phyloP scores from a whole-genome alignment of 2,329 filamentous ascomycete species.

The Aspergillus sp. region DNA sequence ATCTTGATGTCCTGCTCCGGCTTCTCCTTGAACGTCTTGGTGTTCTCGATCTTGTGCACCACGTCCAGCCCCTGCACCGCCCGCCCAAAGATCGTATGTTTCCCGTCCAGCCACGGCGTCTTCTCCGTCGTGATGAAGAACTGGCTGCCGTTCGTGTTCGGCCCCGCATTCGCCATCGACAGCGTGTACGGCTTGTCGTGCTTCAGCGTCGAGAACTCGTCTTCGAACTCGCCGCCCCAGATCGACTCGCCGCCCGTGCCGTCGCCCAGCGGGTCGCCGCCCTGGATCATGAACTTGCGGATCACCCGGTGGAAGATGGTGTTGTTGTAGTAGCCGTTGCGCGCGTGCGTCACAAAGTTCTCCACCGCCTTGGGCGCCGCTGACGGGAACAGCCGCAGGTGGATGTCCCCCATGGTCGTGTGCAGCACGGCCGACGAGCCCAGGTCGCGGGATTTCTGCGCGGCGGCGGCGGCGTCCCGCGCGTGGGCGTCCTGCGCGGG shows the following conservation, averaged over 20 bases:
- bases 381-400: conserved; percentile 87
- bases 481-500: conserved; percentile 62
- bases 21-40: conserved; percentile 83
- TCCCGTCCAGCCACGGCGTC: conserved; percentile 92
- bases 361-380: conserved; percentile 93
- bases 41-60: conserved; percentile 92
- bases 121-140: conserved; percentile 99
- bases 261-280: conserved; percentile 81
- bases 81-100: conserved; percentile 94
- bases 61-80: conserved; percentile 90
- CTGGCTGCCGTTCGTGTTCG: conserved; percentile 91
- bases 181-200: conserved; percentile 97
- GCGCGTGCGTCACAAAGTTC: conserved; percentile 92
- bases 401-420: conserved; percentile 91
- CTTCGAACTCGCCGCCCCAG: conserved; percentile 88
- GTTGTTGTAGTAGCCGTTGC: conserved; percentile 92
- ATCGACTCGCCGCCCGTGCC: conserved; percentile 89
- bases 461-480: conserved; percentile 42
- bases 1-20: conserved; percentile 98
- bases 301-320: conserved; percentile 98
- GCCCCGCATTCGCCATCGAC: conserved; percentile 96
- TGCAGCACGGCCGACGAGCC: conserved; percentile 82
- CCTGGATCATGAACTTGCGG: conserved; percentile 95
- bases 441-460: conserved; percentile 65
- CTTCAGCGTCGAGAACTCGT: conserved; percentile 86